phyloP scores from a whole-genome alignment of 805 yeast species.

The Saturnispora zaruensis region DNA sequence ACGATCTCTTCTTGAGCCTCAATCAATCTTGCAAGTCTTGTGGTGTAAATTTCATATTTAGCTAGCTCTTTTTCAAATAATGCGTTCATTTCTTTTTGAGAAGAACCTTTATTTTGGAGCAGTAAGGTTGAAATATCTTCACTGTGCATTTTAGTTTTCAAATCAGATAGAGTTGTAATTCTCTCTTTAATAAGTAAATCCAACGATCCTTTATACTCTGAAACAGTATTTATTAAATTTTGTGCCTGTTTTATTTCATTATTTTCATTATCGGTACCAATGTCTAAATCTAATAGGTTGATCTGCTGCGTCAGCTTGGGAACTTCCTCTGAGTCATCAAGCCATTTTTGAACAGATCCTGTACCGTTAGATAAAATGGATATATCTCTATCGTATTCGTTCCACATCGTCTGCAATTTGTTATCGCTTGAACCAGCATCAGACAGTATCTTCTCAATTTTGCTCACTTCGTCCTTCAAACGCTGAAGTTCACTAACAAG shows the following conservation, averaged over 20 bases:
- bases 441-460: conserved; percentile 47
- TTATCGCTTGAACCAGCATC: conserved; percentile 57
- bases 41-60: conserved; percentile 64
- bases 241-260: conserved; percentile 24
- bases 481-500: conserved; percentile 6
- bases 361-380: conserved; percentile 38
- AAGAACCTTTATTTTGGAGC: conserved; percentile 48
- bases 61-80: conserved; percentile 64
- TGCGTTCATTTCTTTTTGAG: conserved; percentile 35
- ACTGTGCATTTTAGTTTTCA: conserved; percentile 60
- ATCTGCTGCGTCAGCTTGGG: conserved; percentile 24
- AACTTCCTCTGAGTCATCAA: conserved; percentile 12
- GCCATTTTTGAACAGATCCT: conserved; percentile 29
- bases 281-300: conserved; percentile 61
- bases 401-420: conserved; percentile 41
- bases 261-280: conserved; percentile 17
- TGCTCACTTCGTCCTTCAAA: conserved; percentile 46
- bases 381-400: conserved; percentile 35
- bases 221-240: conserved; percentile 40
- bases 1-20: conserved; percentile 51
- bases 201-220: conserved; percentile 51
- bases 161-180: conserved; percentile 45
- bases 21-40: conserved; percentile 60
- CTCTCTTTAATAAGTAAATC: conserved; percentile 59
- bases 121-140: conserved; percentile 81